phyloP scores from a whole-genome alignment of 2,329 filamentous ascomycete genomes.

The Diaporthe batatas region DNA sequence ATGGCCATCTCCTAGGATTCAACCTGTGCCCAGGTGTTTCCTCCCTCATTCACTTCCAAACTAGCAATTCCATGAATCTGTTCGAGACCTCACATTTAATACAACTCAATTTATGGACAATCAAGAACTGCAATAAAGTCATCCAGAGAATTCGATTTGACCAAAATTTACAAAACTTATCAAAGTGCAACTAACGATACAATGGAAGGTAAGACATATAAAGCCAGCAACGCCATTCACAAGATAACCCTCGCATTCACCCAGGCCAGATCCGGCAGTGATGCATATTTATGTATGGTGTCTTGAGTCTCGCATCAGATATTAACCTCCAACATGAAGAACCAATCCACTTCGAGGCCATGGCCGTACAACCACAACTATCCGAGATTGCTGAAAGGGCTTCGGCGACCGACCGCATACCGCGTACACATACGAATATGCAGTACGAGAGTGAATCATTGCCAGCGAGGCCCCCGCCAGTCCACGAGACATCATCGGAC shows the following conservation, averaged over 20 bases:
- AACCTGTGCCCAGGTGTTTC: too few relatives aligned
- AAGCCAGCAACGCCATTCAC: not conserved
- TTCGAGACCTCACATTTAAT: not conserved
- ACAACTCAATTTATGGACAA: not conserved
- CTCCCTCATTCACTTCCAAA: not conserved
- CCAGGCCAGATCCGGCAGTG: not conserved
- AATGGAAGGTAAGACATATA: not conserved
- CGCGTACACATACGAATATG: not conserved
- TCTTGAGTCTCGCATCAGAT: not conserved
- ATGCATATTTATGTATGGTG: too few relatives aligned
- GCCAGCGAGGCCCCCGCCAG: not conserved
- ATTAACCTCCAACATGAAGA: not conserved
- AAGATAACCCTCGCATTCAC: not conserved
- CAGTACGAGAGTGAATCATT: not conserved
- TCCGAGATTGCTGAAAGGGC: not conserved
- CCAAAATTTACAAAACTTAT: not conserved
- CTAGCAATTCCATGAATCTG: not conserved
- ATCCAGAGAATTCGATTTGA: not conserved
- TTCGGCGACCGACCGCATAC: not conserved
- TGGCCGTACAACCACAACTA: not conserved
- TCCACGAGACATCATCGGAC: not conserved
- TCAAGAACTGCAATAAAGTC: not conserved
- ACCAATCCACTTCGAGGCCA: not conserved
- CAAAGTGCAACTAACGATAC: fast-evolving
- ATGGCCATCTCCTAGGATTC: not conserved